A percentile compares a stretch with the other conserved stretches of the same genome.
Evolutionary conservation across 1,284 basidiomycete genomes (phyloP).

Genomic region (Termitomyces sp.): DNA sequence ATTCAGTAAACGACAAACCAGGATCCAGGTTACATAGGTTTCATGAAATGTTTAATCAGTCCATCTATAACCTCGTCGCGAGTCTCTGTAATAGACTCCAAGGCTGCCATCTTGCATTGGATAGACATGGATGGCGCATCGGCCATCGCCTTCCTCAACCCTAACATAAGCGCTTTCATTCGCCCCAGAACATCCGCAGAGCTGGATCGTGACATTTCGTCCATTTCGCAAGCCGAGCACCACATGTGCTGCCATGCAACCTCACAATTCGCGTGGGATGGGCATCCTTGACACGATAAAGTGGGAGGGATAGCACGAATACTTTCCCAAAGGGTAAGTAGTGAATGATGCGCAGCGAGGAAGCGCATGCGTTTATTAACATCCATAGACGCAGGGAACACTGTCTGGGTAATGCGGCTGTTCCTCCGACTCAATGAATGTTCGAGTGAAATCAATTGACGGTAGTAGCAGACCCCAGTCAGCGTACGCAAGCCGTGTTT

Average conservation of each 20-base stretch:
- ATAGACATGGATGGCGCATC: constrained; percentile 28
- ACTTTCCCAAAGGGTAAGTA: constrained; percentile 31
- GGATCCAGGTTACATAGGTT: constrained; percentile 9
- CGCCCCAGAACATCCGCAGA: constrained; percentile 36
- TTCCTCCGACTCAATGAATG: constrained; percentile 8
- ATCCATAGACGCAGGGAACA: constrained; percentile 25
- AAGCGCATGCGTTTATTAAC: constrained; percentile 30
- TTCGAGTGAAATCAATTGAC: constrained; percentile 32
- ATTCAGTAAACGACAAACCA: not conserved
- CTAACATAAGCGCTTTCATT: constrained; percentile 34
- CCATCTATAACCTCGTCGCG: constrained; percentile 35
- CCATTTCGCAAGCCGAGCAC: constrained; percentile 23
- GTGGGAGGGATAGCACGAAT: constrained; percentile 29
- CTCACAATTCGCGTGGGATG: constrained; percentile 27
- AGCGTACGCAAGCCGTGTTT: constrained; percentile 28
- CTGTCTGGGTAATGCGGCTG: constrained; percentile 14
- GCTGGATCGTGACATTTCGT: constrained; percentile 21
- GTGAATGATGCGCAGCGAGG: constrained; percentile 31
- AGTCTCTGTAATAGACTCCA: constrained; percentile 32
- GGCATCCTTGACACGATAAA: constrained; percentile 22
- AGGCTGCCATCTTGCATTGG: constrained; percentile 34
- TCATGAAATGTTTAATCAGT: constrained; percentile 29
- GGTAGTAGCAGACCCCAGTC: constrained; percentile 35
- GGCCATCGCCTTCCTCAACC: constrained; percentile 29
- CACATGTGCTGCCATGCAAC: constrained; percentile 31